Evolutionary conservation across 2,329 filamentous ascomycete genomes (phyloP).

Genomic region (Alternaria alternata): DNA sequence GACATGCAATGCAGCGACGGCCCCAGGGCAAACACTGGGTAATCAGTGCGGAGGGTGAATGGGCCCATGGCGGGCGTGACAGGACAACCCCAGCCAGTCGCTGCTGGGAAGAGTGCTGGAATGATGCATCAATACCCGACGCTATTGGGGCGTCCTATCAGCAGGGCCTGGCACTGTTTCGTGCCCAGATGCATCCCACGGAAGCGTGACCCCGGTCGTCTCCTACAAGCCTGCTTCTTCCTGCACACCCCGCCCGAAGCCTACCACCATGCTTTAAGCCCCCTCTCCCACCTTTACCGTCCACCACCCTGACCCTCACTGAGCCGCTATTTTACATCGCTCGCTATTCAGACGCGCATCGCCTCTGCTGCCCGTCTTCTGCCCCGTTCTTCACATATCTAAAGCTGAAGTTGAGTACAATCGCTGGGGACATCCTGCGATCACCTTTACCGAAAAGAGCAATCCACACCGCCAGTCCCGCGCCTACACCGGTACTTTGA

Average conservation of each 20-base stretch:
- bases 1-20: slow-evolving; percentile 6
- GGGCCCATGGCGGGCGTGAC: slow-evolving; percentile 25
- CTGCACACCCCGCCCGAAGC: slow-evolving; percentile 23
- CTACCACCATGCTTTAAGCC: slow-evolving; percentile 28
- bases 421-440: slow-evolving; percentile 25
- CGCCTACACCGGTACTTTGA: slow-evolving; percentile 51
- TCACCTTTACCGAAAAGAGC: slow-evolving; percentile 45
- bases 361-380: slow-evolving; percentile 19
- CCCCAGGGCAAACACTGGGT: slow-evolving; percentile 31
- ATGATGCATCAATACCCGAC: slow-evolving; percentile 48
- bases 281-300: slow-evolving; percentile 35
- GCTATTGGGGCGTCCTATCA: slow-evolving; percentile 44
- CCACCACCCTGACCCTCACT: slow-evolving; percentile 24
- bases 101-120: slow-evolving; percentile 19
- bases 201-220: slow-evolving; percentile 12
- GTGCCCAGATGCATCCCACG: slow-evolving; percentile 37
- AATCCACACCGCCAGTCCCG: slow-evolving; percentile 51
- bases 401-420: slow-evolving; percentile 19
- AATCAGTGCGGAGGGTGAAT: slow-evolving; percentile 16
- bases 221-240: slow-evolving; percentile 17
- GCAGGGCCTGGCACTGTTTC: slow-evolving; percentile 26
- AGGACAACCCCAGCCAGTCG: slow-evolving; percentile 37
- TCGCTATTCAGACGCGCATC: slow-evolving; percentile 14
- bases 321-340: slow-evolving; percentile 18
- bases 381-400: background rate